These are phyloP conservation scores for Calonectria montana DNA, from an alignment of 2,329 filamentous ascomycete species.

Conservation along the genomic window DNA sequence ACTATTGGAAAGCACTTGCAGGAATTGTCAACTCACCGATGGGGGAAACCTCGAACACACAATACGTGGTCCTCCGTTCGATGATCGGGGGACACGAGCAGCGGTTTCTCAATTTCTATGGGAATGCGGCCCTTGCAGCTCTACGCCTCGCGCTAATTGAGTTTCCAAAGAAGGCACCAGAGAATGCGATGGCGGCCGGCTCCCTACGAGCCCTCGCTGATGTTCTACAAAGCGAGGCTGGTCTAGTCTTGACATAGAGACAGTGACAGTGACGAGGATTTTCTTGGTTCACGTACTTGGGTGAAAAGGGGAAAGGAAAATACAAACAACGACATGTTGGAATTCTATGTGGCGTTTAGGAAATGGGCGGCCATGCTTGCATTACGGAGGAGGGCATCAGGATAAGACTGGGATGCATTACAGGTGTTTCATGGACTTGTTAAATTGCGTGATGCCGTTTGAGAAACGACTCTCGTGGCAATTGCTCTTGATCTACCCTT, in stretches of 20 bases:
- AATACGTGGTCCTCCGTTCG: constrained; percentile 75
- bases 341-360: constrained; percentile 32
- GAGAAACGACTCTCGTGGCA: constrained; percentile 20
- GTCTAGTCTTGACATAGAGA: constrained; percentile 56
- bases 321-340: constrained; percentile 11
- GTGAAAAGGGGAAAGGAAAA: background rate
- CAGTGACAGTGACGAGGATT: background rate
- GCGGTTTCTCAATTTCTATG: constrained; percentile 85
- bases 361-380: constrained; percentile 11
- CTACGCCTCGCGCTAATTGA: constrained; percentile 79
- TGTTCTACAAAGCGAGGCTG: constrained; percentile 62
- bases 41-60: constrained; percentile 76
- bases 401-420: constrained; percentile 16
- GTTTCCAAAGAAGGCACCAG: constrained; percentile 69
- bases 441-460: constrained; percentile 36
- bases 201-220: constrained; percentile 66
- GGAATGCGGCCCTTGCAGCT: constrained; percentile 77
- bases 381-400: constrained; percentile 13
- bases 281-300: background rate
- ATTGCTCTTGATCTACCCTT: constrained; percentile 38
- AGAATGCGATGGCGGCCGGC: constrained; percentile 60
- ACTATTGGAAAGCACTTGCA: constrained; percentile 87
- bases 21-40: constrained; percentile 81
- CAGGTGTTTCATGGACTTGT: constrained; percentile 37
- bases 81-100: constrained; percentile 80